Conservation (phyloP, 1,284 basidiomycete species). For the Sporisorium reilianum region DNA sequence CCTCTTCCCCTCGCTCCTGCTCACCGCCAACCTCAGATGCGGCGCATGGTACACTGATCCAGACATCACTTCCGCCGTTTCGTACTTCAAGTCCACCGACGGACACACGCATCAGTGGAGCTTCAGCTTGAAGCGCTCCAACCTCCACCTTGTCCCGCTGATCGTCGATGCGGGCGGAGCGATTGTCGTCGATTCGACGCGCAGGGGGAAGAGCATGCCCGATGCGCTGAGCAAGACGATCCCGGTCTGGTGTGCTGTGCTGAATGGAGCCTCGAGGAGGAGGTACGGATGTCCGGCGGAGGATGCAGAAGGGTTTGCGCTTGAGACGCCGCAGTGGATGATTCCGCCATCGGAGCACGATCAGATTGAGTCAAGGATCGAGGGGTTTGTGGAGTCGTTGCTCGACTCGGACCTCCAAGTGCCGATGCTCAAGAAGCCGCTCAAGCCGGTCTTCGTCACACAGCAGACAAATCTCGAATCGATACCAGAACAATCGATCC, state of each 20-base stretch:
- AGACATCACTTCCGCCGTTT: conserved; percentile 70
- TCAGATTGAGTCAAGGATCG: conserved; percentile 77
- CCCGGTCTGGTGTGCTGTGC: conserved; percentile 93
- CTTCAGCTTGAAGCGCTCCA: conserved; percentile 74
- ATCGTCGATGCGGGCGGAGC: conserved; percentile 79
- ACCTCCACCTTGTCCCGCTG: conserved; percentile 81
- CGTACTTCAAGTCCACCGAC: conserved; percentile 98
- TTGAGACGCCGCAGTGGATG: conserved; percentile 58
- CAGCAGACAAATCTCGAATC: conserved; percentile 26
- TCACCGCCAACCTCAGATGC: conserved; percentile 86
- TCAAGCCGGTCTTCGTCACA: conserved; percentile 77
- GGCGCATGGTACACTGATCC: conserved; percentile 94
- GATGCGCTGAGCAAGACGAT: conserved; percentile 95
- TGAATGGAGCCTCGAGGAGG: conserved; percentile 77
- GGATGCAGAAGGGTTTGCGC: conserved; percentile 67
- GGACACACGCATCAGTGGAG: conserved; percentile 79
- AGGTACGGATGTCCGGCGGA: conserved; percentile 28
- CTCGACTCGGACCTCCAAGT: conserved; percentile 70
- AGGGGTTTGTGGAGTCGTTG: conserved; percentile 77
- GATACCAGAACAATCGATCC: background rate
- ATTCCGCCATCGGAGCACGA: conserved; percentile 60
- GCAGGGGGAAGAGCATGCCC: conserved; percentile 91
- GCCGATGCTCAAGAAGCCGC: conserved; percentile 72
- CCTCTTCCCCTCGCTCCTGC: conserved; percentile 15
- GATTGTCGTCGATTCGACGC: conserved; percentile 90